A percentile compares a stretch with the other conserved stretches of the same genome.
These are phyloP conservation scores for Hygrophorus russula DNA, from an alignment of 768 basidiomycete genomes.

Conservation along the genomic window DNA sequence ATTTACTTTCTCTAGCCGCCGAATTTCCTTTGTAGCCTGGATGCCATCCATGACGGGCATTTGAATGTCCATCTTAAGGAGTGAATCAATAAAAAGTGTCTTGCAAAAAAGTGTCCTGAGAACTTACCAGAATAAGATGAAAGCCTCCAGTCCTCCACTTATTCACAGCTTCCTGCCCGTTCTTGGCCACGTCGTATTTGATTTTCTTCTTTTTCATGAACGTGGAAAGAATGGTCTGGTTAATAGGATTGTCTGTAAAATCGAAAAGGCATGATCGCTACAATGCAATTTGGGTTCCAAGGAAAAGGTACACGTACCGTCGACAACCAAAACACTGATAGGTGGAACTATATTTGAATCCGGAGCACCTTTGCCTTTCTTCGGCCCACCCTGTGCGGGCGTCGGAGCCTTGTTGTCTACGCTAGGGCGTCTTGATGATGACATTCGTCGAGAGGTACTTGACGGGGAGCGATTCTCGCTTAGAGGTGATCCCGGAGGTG, in stretches of 20 bases:
- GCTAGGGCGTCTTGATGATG: slow-evolving; percentile 9
- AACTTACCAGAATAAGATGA: slow-evolving; percentile 85
- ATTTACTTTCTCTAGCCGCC: slow-evolving; percentile 65
- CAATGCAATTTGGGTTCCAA: too few species aligned
- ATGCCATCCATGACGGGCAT: slow-evolving; percentile 99
- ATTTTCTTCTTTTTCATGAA: slow-evolving; percentile 96
- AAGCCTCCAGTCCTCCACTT: slow-evolving; percentile 92
- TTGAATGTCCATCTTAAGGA: slow-evolving; percentile 92
- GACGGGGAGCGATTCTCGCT: slow-evolving; percentile 1
- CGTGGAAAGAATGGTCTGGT: slow-evolving; percentile 93
- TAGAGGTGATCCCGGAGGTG: slow-evolving; percentile 11
- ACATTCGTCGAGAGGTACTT: neutral
- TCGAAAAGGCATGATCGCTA: slow-evolving; percentile 7
- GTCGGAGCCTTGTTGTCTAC: slow-evolving; percentile 17
- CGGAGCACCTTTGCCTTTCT: slow-evolving; percentile 37
- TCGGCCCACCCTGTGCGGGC: slow-evolving; percentile 23
- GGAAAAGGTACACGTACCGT: slow-evolving; percentile 47
- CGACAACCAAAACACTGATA: slow-evolving; percentile 95
- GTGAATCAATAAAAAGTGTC: slow-evolving; percentile 6
- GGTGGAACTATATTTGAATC: slow-evolving; percentile 84
- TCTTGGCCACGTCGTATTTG: slow-evolving; percentile 87
- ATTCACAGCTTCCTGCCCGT: slow-evolving; percentile 90
- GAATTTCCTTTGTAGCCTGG: slow-evolving; percentile 91
- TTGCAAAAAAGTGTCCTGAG: neutral
- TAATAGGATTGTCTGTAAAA: slow-evolving; percentile 87